These are phyloP conservation scores for Arabidopsis suecica DNA, from an alignment of 345 rosid genomes.

Conservation along the genomic window DNA sequence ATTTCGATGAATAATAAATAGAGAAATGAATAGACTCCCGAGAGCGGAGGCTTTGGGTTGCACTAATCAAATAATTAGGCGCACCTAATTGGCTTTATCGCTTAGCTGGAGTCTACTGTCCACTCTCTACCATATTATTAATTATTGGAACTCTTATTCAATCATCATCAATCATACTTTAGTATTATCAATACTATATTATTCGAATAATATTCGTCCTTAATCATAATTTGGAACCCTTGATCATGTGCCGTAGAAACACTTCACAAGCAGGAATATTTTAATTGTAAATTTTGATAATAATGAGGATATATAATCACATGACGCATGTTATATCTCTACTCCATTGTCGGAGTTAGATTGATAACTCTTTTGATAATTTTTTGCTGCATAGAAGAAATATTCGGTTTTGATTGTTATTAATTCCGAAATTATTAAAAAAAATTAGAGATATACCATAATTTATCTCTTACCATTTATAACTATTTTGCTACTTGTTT, in stretches of 20 bases:
- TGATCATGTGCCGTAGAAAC: constrained; percentile 35
- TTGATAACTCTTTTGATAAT: no score
- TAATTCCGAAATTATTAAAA: no score
- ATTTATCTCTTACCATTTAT: not conserved
- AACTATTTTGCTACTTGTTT: not conserved
- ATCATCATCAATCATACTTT: not conserved
- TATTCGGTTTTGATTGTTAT: no score
- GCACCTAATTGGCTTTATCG: constrained; percentile 41
- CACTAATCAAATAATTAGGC: constrained; percentile 42
- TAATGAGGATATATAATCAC: constrained; percentile 21
- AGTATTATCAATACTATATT: not conserved
- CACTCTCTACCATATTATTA: constrained; percentile 16
- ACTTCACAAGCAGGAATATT: constrained; percentile 8
- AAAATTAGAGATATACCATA: not conserved
- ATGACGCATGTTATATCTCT: constrained; percentile 40
- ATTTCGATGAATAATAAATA: constrained; percentile 17
- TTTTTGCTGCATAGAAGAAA: no score
- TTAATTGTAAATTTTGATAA: not conserved
- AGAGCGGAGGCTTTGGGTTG: constrained; percentile 30
- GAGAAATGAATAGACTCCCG: constrained; percentile 36
- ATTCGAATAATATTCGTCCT: not conserved
- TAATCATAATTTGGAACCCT: not conserved
- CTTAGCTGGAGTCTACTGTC: constrained; percentile 43
- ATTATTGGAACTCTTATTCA: constrained; percentile 7
- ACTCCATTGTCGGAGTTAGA: constrained; percentile 28